phyloP scores from a whole-genome alignment of 805 yeast genomes.

The Candida suzukii region DNA sequence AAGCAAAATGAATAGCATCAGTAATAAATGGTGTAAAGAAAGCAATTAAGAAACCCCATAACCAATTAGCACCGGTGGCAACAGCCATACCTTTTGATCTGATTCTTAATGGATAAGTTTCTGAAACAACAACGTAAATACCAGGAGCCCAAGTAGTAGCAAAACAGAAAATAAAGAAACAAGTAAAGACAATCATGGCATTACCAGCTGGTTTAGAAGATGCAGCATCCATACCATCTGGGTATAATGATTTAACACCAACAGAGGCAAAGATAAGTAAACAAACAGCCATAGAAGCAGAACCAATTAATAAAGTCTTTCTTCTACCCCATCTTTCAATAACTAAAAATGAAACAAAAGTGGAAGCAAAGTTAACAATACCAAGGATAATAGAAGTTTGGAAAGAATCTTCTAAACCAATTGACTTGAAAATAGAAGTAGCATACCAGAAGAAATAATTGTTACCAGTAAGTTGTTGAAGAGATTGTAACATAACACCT shows the following conservation, averaged over 20 bases:
- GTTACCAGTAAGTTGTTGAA: conserved; percentile 70
- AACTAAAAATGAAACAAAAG: conserved; percentile 44
- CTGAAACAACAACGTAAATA: conserved; percentile 53
- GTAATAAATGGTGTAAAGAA: conserved; percentile 56
- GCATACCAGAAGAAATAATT: conserved; percentile 69
- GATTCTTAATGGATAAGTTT: conserved; percentile 58
- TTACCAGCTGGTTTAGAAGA: conserved; percentile 36
- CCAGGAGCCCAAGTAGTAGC: conserved; percentile 77
- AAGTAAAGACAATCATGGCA: conserved; percentile 45
- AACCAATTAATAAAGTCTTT: conserved; percentile 51
- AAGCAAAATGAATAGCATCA: conserved; percentile 40
- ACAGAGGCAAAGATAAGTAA: conserved; percentile 50
- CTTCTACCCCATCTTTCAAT: conserved; percentile 63
- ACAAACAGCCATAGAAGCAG: conserved; percentile 54
- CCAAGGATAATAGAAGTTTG: conserved; percentile 36
- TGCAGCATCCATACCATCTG: conserved; percentile 30
- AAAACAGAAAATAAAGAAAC: conserved; percentile 61
- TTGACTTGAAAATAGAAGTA: conserved; percentile 50
- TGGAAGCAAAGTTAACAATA: conserved; percentile 39
- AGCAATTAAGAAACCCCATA: conserved; percentile 63
- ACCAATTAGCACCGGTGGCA: conserved; percentile 69
- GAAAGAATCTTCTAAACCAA: conserved; percentile 41
- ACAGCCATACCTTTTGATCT: conserved; percentile 64
- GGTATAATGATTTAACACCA: conserved; percentile 36
- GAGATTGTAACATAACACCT: conserved; percentile 50